Evolutionary conservation across 306 rosid genomes (phyloP).

Genomic region (Casuarina equisetifolia): DNA sequence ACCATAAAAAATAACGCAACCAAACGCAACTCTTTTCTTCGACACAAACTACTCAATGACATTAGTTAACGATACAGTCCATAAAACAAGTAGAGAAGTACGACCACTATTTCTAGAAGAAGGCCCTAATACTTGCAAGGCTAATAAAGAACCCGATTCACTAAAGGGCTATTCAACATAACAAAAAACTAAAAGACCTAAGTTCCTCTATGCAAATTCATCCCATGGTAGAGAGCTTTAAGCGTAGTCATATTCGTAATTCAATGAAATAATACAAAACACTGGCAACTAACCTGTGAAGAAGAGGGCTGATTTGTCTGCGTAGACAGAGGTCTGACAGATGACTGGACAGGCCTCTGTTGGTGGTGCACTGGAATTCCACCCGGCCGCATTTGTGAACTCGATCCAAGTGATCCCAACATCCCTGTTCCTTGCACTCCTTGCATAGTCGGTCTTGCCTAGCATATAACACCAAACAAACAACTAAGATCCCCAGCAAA

Average conservation of each 20-base stretch:
- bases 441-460: conserved; percentile 69
- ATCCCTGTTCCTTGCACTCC: conserved; percentile 72
- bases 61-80: not conserved
- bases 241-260: not conserved
- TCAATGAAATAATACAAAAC: not conserved
- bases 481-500: conserved; percentile 14
- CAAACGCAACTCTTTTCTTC: no score
- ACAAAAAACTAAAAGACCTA: no score
- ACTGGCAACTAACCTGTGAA: conserved; percentile 69
- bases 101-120: not conserved
- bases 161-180: no score
- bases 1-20: not conserved
- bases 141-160: not conserved
- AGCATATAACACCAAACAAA: conserved; percentile 21
- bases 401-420: conserved; percentile 72
- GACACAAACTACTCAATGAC: no score
- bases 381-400: conserved; percentile 72
- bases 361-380: conserved; percentile 55
- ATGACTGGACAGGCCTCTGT: conserved; percentile 72
- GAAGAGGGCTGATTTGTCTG: conserved; percentile 53
- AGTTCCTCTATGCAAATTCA: not conserved
- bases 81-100: no score
- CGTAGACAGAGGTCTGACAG: conserved; percentile 67
- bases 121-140: not conserved
- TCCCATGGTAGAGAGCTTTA: not conserved